Conservation (phyloP, 306 rosid species). For the Macrotyloma uniflorum region DNA sequence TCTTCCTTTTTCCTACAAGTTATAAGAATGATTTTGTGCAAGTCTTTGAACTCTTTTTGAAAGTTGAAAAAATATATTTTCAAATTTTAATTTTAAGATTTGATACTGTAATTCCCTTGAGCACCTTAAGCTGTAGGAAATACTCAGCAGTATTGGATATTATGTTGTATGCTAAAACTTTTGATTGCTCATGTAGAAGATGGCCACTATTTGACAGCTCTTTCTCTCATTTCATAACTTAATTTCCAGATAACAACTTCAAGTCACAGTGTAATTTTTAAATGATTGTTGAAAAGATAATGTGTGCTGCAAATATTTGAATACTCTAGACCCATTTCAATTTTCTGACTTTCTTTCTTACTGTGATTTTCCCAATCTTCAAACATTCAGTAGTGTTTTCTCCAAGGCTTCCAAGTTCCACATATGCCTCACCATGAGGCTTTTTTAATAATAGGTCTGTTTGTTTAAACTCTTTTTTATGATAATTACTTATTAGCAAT, state of each 20-base stretch:
- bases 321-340: not conserved
- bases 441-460: not conserved
- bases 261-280: not conserved
- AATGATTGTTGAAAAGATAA: not conserved
- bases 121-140: not conserved
- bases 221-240: constrained; percentile 24
- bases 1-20: constrained; percentile 20
- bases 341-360: not conserved
- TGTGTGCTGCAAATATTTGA: not conserved
- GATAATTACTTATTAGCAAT: too few species aligned
- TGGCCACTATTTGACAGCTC: constrained; percentile 15
- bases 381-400: not conserved
- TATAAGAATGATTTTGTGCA: not conserved
- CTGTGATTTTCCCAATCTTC: not conserved
- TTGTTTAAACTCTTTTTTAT: too few species aligned
- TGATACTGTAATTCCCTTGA: not conserved
- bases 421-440: not conserved
- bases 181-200: not conserved
- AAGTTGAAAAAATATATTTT: not conserved
- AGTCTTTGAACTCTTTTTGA: constrained; percentile 1
- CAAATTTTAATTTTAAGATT: constrained; percentile 23
- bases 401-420: not conserved
- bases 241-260: constrained; percentile 17
- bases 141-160: not conserved
- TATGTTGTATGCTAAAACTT: constrained; percentile 8